Evolutionary conservation across 306 rosid species (phyloP), one percentile per base, ranked within the genome.

Genomic region (Sicyos edulis): DNA sequence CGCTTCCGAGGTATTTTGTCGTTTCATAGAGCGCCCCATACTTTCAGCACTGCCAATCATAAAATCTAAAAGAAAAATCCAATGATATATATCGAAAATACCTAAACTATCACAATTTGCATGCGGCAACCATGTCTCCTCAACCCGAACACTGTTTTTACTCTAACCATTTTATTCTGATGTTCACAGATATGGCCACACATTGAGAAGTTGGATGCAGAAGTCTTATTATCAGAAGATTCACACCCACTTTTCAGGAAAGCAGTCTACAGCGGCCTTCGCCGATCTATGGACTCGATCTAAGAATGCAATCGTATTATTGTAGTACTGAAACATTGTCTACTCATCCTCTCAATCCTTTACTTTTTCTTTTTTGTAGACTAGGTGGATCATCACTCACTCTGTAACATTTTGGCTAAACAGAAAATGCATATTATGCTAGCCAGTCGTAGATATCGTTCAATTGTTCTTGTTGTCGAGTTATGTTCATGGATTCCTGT

Each of bases 161-260:
- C 21, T 20, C 10, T 1, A 68, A 68, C 21, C 47, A 58, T 78
- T 68, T 53, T 51, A 5, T 79, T 67, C 72, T 77, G 75, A 42
- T 32, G n/a, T 57, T 76, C 89, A 40, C 70, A 95, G 99, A 82
- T 95, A 82, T 95, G 99, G 99, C 95, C 82, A 17, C 87, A 85
- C 80, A 75, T 95, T 50, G 97, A 86, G 68, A 91, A 85, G 89
- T 75, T 95, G 87, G 99, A 91, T 40, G 80, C 84, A 6, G 92
- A 86, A 75, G 86, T 87, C 47, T 79, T 95, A 0, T 37, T 62
- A 69, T 82, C 88, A 0, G 95, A 87, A 70, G 85, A 85, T 10
- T 82, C 82, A 14, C 92, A 91, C 64, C 88, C 84, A 21, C 92
- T 91, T 72, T 81, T 91, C 58, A 86, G 82, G 56, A 83, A 77